These are phyloP conservation scores for Strobilomyces confusus DNA, from an alignment of 768 basidiomycete species.

Conservation along the genomic window DNA sequence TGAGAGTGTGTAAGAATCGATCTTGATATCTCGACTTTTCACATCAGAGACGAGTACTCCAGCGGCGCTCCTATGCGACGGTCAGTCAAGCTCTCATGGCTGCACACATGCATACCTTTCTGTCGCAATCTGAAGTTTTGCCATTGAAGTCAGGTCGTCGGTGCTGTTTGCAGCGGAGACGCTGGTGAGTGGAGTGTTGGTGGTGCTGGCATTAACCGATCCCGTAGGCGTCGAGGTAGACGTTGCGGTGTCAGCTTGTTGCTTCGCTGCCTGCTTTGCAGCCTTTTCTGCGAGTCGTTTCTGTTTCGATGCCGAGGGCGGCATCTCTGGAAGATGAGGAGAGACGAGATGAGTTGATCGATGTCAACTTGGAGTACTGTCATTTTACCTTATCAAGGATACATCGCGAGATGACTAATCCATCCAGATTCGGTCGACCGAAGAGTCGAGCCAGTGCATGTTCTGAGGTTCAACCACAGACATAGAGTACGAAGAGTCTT, in stretches of 20 bases:
- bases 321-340: constrained; percentile 39
- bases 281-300: constrained; percentile 95
- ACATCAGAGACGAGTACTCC: constrained; percentile 92
- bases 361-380: constrained; percentile 16
- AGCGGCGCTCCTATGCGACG: constrained; percentile 64
- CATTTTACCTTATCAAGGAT: constrained; percentile 17
- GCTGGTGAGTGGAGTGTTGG: constrained; percentile 80
- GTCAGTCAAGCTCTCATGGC: not conserved
- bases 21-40: constrained; percentile 95
- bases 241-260: constrained; percentile 39
- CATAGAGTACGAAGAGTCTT: no score
- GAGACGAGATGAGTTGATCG: constrained; percentile 24
- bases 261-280: constrained; percentile 68
- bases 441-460: not conserved
- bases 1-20: no score
- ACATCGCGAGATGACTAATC: constrained; percentile 26
- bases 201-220: constrained; percentile 58
- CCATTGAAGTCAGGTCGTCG: constrained; percentile 84
- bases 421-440: constrained; percentile 3
- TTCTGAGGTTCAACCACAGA: no score
- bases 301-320: constrained; percentile 82
- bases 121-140: constrained; percentile 83
- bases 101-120: constrained; percentile 57
- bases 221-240: constrained; percentile 61
- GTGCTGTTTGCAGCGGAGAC: constrained; percentile 73